phyloP scores from a whole-genome alignment of 2,329 filamentous ascomycete species.

The Domatiomyces catenatus region DNA sequence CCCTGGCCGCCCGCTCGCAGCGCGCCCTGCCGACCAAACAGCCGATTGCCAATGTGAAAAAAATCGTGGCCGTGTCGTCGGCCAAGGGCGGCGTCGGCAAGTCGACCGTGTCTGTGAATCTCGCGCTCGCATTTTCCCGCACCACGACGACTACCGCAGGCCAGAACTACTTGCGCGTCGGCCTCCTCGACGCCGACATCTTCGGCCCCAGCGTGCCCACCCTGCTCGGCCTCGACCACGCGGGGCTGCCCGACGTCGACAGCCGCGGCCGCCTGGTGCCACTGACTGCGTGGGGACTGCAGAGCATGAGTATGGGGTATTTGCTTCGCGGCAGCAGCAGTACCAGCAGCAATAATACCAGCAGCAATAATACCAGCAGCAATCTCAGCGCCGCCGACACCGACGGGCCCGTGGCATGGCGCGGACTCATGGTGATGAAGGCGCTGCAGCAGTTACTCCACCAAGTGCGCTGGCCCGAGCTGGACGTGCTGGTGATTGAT shows the following conservation, averaged over 20 bases:
- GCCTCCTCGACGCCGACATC: constrained; percentile 89
- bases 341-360: constrained; percentile 8
- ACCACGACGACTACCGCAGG: not conserved
- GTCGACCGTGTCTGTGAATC: constrained; percentile 77
- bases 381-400: constrained; percentile 25
- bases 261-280: constrained; percentile 60
- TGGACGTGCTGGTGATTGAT: constrained; percentile 82
- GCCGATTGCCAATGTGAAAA: constrained; percentile 68
- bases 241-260: constrained; percentile 12
- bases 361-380: constrained; percentile 6
- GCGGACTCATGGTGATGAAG: constrained; percentile 95
- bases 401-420: constrained; percentile 77
- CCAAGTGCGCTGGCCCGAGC: constrained; percentile 65
- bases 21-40: constrained; percentile 67
- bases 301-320: constrained; percentile 98
- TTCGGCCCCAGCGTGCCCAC: constrained; percentile 93
- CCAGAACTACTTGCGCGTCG: constrained; percentile 62
- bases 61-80: constrained; percentile 91
- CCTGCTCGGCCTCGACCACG: constrained; percentile 55
- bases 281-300: constrained; percentile 83
- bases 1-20: constrained; percentile 57
- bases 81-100: constrained; percentile 98
- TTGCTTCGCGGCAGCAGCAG: constrained; percentile 40
- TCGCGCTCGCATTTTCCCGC: constrained; percentile 73
- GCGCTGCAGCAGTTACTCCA: constrained; percentile 89